Base-by-base conservation (phyloP, 2,329 filamentous ascomycete genomes). In the Cladobotryum protrusum region DNA sequence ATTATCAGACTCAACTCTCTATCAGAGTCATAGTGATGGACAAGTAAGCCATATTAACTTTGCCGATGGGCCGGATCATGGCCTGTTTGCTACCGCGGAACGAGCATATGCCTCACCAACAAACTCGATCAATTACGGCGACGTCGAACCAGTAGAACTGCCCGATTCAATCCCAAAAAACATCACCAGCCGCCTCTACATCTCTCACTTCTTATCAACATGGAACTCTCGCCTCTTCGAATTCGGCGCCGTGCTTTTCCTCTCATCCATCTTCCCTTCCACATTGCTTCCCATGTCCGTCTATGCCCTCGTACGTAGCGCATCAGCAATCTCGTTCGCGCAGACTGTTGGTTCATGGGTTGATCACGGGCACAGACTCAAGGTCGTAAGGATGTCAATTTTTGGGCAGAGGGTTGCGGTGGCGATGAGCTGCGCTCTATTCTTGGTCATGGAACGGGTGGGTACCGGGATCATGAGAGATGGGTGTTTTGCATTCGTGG, bases 161-260 rank as follows among this genome's bases (percentile, higher is more conserved):
- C 24, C 24, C 7, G 24, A 29, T 29, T 29, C 24, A 8, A 29
- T 29, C 24, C 24, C 24, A 29, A 29, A 29, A 9, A 29, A 9
- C 24, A 29, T 29, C 24, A 9, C 24, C 24, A 6, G 7, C 24
- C 54, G 68, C 0, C 70, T 85, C 6, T 85, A 83, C 58, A 59
- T 70, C 1, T 85, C 81, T 0, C 82, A 85, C 55, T 74, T 78
- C 47, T 67, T 85, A 1, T 85, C 81, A 4, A 78, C 81, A 44
- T 83, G 79, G 78, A 85, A 84, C 62, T 78, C 80, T 0, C 76
- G 82, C 17, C 67, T 81, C 49, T 85, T 85, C 54, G 81, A 85
- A 59, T 84, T 84, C 49, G 81, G 74, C 29, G 75, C 78, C 5
- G 77, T 84, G 5, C 67, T 83, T 5, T 83, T 77, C 61, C 68